phyloP scores from a whole-genome alignment of 78 protist genomes.

The Dictyostelium capitatum region DNA sequence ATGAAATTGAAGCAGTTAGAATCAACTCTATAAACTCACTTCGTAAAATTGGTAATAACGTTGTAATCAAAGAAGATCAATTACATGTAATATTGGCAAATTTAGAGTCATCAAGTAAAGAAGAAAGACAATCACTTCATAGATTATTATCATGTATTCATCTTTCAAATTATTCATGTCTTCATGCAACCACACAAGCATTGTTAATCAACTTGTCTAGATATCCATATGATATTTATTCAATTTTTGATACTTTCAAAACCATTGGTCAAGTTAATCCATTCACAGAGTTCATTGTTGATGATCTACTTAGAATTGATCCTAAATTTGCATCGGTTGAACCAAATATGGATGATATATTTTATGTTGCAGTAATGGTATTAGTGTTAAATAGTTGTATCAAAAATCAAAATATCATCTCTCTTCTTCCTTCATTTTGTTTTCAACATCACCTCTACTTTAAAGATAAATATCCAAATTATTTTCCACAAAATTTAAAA shows the following conservation, averaged over 20 bases:
- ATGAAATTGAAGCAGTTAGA: slow-evolving; percentile 82
- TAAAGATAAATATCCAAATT: slow-evolving; percentile 77
- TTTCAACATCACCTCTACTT: slow-evolving; percentile 77
- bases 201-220: slow-evolving; percentile 47
- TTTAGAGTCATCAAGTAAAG: slow-evolving; percentile 49
- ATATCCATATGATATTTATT: slow-evolving; percentile 61
- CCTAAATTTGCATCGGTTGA: slow-evolving; percentile 74
- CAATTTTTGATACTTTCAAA: slow-evolving; percentile 54
- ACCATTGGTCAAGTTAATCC: slow-evolving; percentile 38
- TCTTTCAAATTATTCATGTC: slow-evolving; percentile 49
- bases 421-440: slow-evolving; percentile 56
- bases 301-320: slow-evolving; percentile 64
- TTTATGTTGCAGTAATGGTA: slow-evolving; percentile 74
- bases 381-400: slow-evolving; percentile 49
- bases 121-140: slow-evolving; percentile 71
- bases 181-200: slow-evolving; percentile 78
- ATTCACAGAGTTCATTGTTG: slow-evolving; percentile 72
- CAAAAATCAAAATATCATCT: slow-evolving; percentile 15
- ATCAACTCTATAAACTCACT: slow-evolving; percentile 77
- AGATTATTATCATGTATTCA: slow-evolving; percentile 46
- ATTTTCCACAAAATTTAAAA: slow-evolving; percentile 46
- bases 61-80: slow-evolving; percentile 55
- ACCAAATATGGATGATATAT: slow-evolving; percentile 81
- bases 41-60: slow-evolving; percentile 61
- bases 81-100: slow-evolving; percentile 71